Evolutionary conservation across 169 alveolate genomes (phyloP).

Genomic region (Eimeria zaria): DNA sequence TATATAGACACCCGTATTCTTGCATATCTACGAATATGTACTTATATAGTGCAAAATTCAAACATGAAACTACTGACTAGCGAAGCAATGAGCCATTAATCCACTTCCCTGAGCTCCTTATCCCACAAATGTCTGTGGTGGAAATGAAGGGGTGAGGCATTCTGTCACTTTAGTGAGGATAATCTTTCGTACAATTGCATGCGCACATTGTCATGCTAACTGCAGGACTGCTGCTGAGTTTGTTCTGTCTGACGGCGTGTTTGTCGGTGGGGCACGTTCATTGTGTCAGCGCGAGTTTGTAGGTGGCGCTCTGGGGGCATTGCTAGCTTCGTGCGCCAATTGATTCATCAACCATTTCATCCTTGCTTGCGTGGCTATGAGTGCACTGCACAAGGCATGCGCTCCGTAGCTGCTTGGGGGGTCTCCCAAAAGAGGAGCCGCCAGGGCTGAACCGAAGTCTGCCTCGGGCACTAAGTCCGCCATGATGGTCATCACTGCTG

Average conservation of each 20-base stretch:
- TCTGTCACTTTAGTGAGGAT: neutral
- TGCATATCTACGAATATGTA: neutral
- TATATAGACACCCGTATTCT: neutral
- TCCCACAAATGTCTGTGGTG: neutral
- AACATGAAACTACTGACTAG: constrained; percentile 6
- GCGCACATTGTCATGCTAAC: neutral
- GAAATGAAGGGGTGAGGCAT: neutral
- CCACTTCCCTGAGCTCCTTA: neutral
- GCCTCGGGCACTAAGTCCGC: constrained; percentile 77
- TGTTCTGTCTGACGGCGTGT: neutral
- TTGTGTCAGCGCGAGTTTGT: neutral
- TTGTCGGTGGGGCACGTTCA: neutral
- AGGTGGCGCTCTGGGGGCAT: neutral
- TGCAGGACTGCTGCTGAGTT: neutral
- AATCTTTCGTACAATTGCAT: neutral
- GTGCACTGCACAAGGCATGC: constrained; percentile 41
- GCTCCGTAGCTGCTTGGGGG: constrained; percentile 39
- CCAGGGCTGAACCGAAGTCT: constrained; percentile 58
- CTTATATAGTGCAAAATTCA: neutral
- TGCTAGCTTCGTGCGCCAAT: constrained; percentile 29
- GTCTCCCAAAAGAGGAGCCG: constrained; percentile 30
- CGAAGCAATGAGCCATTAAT: neutral
- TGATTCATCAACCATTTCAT: constrained; percentile 38
- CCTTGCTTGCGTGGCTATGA: constrained; percentile 23
- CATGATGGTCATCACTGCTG: constrained; percentile 52